Base-by-base conservation (phyloP, 2,329 filamentous ascomycete genomes). In the Eutypa lata region DNA sequence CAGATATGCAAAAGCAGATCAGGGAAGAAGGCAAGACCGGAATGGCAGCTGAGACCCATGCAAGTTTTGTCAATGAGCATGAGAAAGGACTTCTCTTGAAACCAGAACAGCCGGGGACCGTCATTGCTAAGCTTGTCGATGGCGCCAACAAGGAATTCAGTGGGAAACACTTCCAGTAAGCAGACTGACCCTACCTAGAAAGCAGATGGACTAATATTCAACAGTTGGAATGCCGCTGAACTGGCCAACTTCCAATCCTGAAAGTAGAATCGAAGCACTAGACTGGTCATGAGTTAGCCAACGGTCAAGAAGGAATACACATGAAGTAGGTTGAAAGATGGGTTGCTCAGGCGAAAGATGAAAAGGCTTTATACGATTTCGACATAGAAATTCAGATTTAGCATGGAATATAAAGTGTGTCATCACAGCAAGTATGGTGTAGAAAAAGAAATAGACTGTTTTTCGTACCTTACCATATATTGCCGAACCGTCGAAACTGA, bases 1-100 rank as follows among this genome's bases (percentile, higher is more conserved):
- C 92, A 0, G 87, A 87, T 49, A 97, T 97, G 92, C 92, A 96
- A 69, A 79, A 79, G n/a, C 81, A 88, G 53, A 82, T 99, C 53
- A 79, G 94, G 48, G 86, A 91, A 46, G 68, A 72, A 3, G 81
- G 78, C 43, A 69, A 72, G 37, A 65, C 67, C 2, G 70, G 68
- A 50, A 85, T 85, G 82, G 65, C 76, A 48, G 67, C 75, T 50
- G 67, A 73, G 7, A 81, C 84, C 53, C 88, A 94, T 68, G 76
- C 80, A 7, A 76, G 73, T 26, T 97, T 97, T 63, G 76, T 83
- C 13, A 76, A 82, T 1, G 79, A 89, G 16, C 87, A 91, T 66
- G 80, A 84, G 58, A 78, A 81, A 6, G 91, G 91, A 14, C 81
- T 81, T 48, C 72, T 97, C 48, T 75, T 97, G 57, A 85, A 81